These are phyloP conservation scores for Fusarium sp. DNA, from an alignment of 2,329 filamentous ascomycete species.

Conservation along the genomic window DNA sequence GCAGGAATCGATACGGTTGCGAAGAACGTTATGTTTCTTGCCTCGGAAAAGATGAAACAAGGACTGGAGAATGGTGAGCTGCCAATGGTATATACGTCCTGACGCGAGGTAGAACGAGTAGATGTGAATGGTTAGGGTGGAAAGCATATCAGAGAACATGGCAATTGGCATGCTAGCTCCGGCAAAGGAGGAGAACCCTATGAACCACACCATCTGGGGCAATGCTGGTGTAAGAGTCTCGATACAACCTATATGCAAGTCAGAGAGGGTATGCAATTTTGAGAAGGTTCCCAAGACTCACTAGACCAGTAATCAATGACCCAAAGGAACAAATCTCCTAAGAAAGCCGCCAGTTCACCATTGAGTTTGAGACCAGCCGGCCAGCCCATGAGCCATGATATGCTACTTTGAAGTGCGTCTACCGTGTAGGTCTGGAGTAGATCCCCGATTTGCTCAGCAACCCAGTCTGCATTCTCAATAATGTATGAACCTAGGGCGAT, in stretches of 20 bases:
- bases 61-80: conserved; percentile 94
- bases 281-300: conserved; percentile 53
- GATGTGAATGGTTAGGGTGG: conserved; percentile 91
- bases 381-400: conserved; percentile 95
- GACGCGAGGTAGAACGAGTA: conserved; percentile 98
- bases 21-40: conserved; percentile 96
- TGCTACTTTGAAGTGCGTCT: conserved; percentile 86
- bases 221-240: conserved; percentile 79
- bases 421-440: conserved; percentile 86
- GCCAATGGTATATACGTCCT: conserved; percentile 98
- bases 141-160: conserved; percentile 92
- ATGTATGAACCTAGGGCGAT: conserved; percentile 97
- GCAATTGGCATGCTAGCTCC: conserved; percentile 97
- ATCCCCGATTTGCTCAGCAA: conserved; percentile 80
- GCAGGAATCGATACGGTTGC: conserved; percentile 97
- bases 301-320: conserved; percentile 98
- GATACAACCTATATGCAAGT: conserved; percentile 72
- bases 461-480: conserved; percentile 90
- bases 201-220: conserved; percentile 89
- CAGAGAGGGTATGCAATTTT: neutral
- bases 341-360: conserved; percentile 89
- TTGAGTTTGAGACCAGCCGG: conserved; percentile 96
- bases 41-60: conserved; percentile 99
- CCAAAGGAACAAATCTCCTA: conserved; percentile 96
- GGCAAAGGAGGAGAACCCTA: conserved; percentile 94